Base-by-base conservation (phyloP, 768 basidiomycete genomes). In the Russula ochroleuca region DNA sequence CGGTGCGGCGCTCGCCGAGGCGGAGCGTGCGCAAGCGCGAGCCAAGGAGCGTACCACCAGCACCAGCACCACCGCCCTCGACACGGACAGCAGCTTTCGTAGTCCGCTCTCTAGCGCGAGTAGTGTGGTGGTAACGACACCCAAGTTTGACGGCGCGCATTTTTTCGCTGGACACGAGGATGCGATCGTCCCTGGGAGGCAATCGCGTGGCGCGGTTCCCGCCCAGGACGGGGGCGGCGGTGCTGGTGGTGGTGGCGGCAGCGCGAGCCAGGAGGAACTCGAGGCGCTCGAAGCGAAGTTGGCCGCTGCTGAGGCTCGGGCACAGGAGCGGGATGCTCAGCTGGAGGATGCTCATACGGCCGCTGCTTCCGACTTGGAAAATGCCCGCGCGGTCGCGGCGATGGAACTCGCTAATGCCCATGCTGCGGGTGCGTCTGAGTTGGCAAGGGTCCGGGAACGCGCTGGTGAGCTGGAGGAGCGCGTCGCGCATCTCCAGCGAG, bases 101-200 rank as follows among this genome's bases (percentile, higher is more conserved):
- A 45, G 62, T 61, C 66, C 68, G 3, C 55, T 62, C 37, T 76
- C 75, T 45, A 74, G 74, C 25, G 78, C 81, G 37, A 61, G 63
- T 51, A 80, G 83, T 37, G 13, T 21, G 52, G 31, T 31, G 31
- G 35, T 21, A 19, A 75, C 82, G 6, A 75, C 80, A n/a, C 79
- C 77, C 47, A 69, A 83, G 43, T 94, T 94, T 71, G 90, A 91
- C 59, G 90, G 90, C 14, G 84, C 87, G 0, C 91, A 93, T 75
- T 78, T 94, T 58, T 93, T 93, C 67, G 90, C 93, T 0, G 92
- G 92, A 0, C 88, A 93, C 67, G 84, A 82, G 4, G 81, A 85
- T 49, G 81, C 89, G 5, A 75, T 88, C 19, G 76, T 88, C 0
- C 89, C 88, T 0, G 75, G 72, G 43, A 25, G 15, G n/a, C 50